Base-by-base conservation (phyloP, 495 filamentous ascomycete genomes). In the Tuber indicum region DNA sequence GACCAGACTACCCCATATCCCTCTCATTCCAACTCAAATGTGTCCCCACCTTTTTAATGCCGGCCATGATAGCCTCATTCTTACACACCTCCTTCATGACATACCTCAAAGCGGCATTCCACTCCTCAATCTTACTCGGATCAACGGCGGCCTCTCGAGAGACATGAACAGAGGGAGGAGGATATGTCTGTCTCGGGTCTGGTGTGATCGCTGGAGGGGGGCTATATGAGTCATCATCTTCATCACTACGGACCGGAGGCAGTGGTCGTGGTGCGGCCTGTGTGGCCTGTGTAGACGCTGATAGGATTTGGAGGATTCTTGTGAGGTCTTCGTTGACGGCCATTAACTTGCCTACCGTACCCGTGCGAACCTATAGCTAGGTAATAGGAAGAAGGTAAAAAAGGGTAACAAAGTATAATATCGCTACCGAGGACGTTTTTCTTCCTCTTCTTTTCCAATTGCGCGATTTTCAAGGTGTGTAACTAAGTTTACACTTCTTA, bases 121-220 rank as follows among this genome's bases (percentile, higher is more conserved):
- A 93, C 71, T 91, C 88, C 1, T 87, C 90, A 75, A 93, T 91
- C 21, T 85, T 87, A 36, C 88, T 84, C n/a, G 90, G 86, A 80
- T 90, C 87, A 46, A 86, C 79, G 7, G 49, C 73, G 7, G 49
- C 73, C 1, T 76, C 17, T 16, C 76, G 76, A 36, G 44, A 19
- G 23, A 39, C 69, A 42, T 74, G 32, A 36, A 9, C 26, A 8
- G 58, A 32, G 3, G 58, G 58, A 3, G 26, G 58, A 36, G 58
- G 58, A 16, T 66, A 66, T 26, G 26, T 66, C 32, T 66, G 58
- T 36, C 58, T 36, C 58, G 73, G 44, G 42, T 74, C 71, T 7
- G 42, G 39, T 74, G 73, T 66, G 1, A 16, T 14, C 4, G 42
- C 73, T 74, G 32, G 70, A 23, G 36, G 78, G 74, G 77, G 81